Evolutionary conservation across 805 yeast species (phyloP).

Genomic region (Hanseniaspora meyeri): DNA sequence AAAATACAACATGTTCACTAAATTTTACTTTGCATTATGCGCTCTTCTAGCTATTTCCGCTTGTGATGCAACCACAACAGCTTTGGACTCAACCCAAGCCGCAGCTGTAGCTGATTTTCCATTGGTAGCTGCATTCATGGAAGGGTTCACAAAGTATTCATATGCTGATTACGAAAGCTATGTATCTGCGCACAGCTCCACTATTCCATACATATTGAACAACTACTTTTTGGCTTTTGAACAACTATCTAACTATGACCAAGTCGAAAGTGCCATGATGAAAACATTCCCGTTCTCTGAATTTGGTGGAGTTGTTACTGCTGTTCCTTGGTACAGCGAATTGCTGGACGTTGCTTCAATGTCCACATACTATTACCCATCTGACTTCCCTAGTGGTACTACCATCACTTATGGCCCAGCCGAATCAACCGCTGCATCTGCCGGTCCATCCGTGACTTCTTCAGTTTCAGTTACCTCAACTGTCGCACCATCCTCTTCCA

Average conservation of each 20-base stretch:
- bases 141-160: conserved; percentile 6
- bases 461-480: neutral
- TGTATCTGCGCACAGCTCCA: conserved; percentile 16
- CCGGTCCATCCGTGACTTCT: neutral
- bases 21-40: conserved; percentile 24
- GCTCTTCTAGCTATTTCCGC: conserved; percentile 23
- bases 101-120: conserved; percentile 13
- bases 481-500: neutral
- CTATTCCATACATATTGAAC: conserved; percentile 28
- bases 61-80: neutral
- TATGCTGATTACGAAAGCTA: conserved; percentile 3
- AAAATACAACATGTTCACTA: conserved; percentile 21
- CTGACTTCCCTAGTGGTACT: conserved; percentile 17
- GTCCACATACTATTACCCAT: conserved; percentile 22
- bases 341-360: conserved; percentile 18
- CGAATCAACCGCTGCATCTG: neutral
- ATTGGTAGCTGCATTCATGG: conserved; percentile 14
- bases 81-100: neutral
- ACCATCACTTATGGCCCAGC: neutral
- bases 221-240: conserved; percentile 28
- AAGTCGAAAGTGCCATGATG: conserved; percentile 22
- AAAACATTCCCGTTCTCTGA: conserved; percentile 29
- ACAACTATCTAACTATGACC: conserved; percentile 20
- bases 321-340: conserved; percentile 26
- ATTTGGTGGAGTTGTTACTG: conserved; percentile 28